Conservation (phyloP, 2,329 filamentous ascomycete species). For the Cladophialophora carrionii region DNA sequence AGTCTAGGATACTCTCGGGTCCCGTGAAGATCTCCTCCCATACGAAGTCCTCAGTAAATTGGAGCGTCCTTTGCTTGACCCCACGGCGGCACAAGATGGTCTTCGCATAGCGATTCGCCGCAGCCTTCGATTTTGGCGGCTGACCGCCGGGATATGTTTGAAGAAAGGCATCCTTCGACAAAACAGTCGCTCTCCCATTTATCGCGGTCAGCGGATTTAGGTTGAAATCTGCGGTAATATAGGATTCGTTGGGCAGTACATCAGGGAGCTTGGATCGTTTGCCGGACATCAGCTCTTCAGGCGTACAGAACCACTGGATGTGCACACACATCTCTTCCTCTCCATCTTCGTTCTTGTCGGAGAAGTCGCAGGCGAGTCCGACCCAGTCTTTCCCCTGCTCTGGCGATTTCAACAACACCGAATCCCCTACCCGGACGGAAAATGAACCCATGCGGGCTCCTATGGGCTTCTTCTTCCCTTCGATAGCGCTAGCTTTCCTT, state of each 20-base stretch:
- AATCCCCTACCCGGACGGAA: conserved; percentile 78
- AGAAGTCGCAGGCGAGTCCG: conserved; percentile 81
- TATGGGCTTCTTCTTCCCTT: conserved; percentile 54
- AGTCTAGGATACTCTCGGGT: conserved; percentile 64
- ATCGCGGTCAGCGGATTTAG: conserved; percentile 84
- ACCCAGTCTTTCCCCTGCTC: conserved; percentile 89
- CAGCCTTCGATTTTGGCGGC: conserved; percentile 63
- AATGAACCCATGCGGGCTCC: conserved; percentile 83
- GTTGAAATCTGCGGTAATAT: conserved; percentile 86
- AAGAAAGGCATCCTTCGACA: conserved; percentile 72
- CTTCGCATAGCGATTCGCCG: conserved; percentile 76
- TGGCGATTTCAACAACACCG: conserved; percentile 83
- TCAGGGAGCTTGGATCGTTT: conserved; percentile 67
- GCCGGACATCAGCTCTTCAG: conserved; percentile 70
- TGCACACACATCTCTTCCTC: conserved; percentile 73
- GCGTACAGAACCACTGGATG: conserved; percentile 91
- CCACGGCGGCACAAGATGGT: conserved; percentile 87
- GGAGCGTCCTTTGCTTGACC: conserved; percentile 84
- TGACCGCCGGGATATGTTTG: conserved; percentile 72
- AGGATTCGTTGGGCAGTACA: conserved; percentile 87
- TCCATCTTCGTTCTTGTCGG: conserved; percentile 71
- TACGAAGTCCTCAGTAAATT: conserved; percentile 86
- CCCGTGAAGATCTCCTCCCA: conserved; percentile 84
- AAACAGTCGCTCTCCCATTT: conserved; percentile 81
- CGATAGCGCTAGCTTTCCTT: conserved; percentile 36